Evolutionary conservation across 805 yeast genomes (phyloP), one percentile per base, ranked within the genome.

Genomic region (Kodamaea kaohsiungensis): DNA sequence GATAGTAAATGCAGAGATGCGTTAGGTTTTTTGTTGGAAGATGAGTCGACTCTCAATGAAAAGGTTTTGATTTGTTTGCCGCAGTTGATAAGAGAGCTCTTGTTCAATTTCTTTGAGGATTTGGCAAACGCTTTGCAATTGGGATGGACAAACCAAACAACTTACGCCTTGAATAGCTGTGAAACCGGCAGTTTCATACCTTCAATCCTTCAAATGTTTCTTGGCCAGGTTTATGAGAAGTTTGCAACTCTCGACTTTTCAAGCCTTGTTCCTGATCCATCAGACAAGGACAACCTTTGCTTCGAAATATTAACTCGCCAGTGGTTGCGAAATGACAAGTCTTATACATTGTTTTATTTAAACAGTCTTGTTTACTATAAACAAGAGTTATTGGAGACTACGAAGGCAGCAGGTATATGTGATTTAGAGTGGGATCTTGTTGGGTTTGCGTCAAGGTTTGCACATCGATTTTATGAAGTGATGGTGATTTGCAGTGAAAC

Each of bases 1-100:
- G 64, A 63, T 49, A 45, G 47, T 10, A 60, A 58, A 17, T 49
- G 57, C 18, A 48, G 49, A 22, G 64, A 62, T 42, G 48, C 65
- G 7, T 48, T 67, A 9, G 59, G 53, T 39, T 66, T 59, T 58
- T 38, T 56, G 52, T 35, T 57, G 15, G 55, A 54, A 8, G 55
- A 52, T 12, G 30, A 53, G 7, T 43, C 53, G 7, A 16, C 19
- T 17, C 12, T 35, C 13, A 37, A 46, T 39, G 51, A 54, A 22
- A 56, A 56, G 30, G 53, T 64, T 25, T 46, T 64, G 22, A 35
- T 43, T 3, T 62, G 69, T 43, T 55, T 64, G 15, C 64, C 68
- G 1, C 52, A 57, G 10, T 61, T 60, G 39, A 38, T 64, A 9
- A 49, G 38, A 13, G 53, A 53, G 13, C 17, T 17, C 17, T 54